Base-by-base conservation (phyloP, 768 basidiomycete species). In the Kwoniella pini region DNA sequence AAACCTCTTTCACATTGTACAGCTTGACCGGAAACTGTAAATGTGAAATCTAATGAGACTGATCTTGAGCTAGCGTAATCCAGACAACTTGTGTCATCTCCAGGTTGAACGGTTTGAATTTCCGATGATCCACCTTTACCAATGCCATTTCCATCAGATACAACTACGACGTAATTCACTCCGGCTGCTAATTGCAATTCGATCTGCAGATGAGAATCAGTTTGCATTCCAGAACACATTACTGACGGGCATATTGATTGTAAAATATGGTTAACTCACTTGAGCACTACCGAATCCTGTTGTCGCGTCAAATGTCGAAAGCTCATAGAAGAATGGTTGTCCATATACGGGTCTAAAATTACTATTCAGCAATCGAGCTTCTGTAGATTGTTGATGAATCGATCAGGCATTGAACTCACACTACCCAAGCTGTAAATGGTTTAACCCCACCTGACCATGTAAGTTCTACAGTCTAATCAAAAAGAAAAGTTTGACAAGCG, bases 111-210 rank as follows among this genome's bases (percentile, higher is more conserved):
- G 3, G 31, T 44, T 45, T 75, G 73, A 31, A 75, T 62, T 27
- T 67, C 63, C 19, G 73, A 64, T 6, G 70, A 70, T 13, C 73
- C 73, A 49, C 73, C 72, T 1, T 58, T 62, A 4, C 64, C 68
- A 12, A 67, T 27, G 3, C 70, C 69, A 17, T 53, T 21, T 3
- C 26, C 67, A 58, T 75, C 73, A 5, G 62, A 61, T 67, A 75
- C 69, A n/a, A 63, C 57, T 39, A 70, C 67, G 15, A 68, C 64
- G 44, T 75, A 75, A 39, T 67, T 59, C n/a, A 53, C 52, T 0
- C 62, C 67, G 22, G 54, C 44, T 19, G 52, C 42, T n/a, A 70
- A 43, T 36, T 75, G 73, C 0, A 74, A 54, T 42, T 65, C 54
- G 22, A 74, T 65, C 72, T 71, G 38, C 30, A 46, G 31, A 22